These are phyloP conservation scores for Marasmius sp. DNA, from an alignment of 1,284 basidiomycete species.

Conservation along the genomic window DNA sequence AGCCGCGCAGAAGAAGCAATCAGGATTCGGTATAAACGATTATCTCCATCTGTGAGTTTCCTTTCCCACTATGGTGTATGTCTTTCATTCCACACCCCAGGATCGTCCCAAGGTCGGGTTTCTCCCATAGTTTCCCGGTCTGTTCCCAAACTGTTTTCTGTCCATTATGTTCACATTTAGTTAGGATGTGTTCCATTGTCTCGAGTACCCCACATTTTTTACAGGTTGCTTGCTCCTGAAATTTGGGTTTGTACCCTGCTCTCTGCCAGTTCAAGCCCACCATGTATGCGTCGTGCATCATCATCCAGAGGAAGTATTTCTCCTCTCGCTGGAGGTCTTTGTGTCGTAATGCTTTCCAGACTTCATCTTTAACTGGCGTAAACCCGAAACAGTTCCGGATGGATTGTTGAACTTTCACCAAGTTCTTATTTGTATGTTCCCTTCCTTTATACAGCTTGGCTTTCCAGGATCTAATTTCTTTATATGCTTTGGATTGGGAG, in stretches of 20 bases:
- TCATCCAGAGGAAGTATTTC: conserved; percentile 30
- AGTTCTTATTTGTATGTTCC: neutral
- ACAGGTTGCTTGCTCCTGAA: conserved; percentile 1
- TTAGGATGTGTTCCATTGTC: conserved; percentile 27
- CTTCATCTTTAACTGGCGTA: neutral
- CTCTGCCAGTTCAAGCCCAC: conserved; percentile 18
- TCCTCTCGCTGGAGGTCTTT: conserved; percentile 18
- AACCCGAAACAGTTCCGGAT: neutral
- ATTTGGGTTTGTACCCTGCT: neutral
- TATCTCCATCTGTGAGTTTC: neutral
- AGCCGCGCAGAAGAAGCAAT: neutral
- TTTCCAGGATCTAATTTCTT: neutral
- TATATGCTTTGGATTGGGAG: neutral
- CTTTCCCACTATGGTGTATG: neutral
- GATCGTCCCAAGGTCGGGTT: conserved; percentile 13
- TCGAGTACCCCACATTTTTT: neutral
- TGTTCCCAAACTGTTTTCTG: conserved; percentile 22
- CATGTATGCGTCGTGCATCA: conserved; percentile 23
- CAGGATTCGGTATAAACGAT: neutral
- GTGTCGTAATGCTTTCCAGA: conserved; percentile 13
- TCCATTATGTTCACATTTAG: conserved; percentile 20
- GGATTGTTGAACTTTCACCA: conserved; percentile 1
- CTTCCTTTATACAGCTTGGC: neutral
- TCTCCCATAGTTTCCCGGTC: conserved; percentile 17
- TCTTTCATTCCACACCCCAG: conserved; percentile 2